phyloP scores from a whole-genome alignment of 148 eudicot species.

The Amaranthus palmeri region DNA sequence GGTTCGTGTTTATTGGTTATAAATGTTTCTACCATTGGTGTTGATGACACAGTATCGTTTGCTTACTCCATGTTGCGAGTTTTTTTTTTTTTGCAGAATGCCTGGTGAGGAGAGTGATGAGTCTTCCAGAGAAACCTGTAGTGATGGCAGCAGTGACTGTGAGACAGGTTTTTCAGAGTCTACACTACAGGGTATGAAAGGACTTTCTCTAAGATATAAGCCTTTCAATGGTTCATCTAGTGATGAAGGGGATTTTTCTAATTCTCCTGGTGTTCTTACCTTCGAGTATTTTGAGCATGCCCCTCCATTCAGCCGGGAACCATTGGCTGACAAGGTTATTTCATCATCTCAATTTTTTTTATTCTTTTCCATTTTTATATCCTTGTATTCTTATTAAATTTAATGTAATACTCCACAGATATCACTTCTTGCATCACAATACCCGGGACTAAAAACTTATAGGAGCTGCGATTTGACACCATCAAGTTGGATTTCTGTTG shows the following conservation, averaged over 20 bases:
- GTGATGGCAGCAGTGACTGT: constrained; percentile 63
- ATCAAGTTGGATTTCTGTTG: constrained; percentile 92
- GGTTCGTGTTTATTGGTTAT: not conserved
- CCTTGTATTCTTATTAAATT: constrained; percentile 1
- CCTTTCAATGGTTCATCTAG: constrained; percentile 42
- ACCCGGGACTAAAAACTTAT: constrained; percentile 57
- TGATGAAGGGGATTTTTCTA: constrained; percentile 57
- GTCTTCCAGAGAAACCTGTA: constrained; percentile 69
- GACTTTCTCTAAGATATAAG: constrained; percentile 37
- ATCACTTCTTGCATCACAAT: constrained; percentile 52
- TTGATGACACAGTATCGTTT: not conserved
- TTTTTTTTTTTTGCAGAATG: constrained; percentile 41
- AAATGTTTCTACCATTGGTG: not conserved
- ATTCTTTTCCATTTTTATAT: not conserved
- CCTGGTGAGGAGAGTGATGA: constrained; percentile 87
- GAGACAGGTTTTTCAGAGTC: constrained; percentile 32
- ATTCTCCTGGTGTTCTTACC: constrained; percentile 53
- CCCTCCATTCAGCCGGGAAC: constrained; percentile 77
- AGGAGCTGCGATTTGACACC: constrained; percentile 75
- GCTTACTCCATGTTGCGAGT: not conserved
- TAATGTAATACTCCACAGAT: constrained; percentile 43
- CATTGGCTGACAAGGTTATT: constrained; percentile 86
- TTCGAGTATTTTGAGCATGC: constrained; percentile 67
- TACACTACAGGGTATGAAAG: constrained; percentile 38
- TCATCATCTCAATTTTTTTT: not conserved